Evolutionary conservation across 495 filamentous ascomycete genomes (phyloP), one percentile per base, ranked within the genome.

Genomic region (Pyronema domesticum): DNA sequence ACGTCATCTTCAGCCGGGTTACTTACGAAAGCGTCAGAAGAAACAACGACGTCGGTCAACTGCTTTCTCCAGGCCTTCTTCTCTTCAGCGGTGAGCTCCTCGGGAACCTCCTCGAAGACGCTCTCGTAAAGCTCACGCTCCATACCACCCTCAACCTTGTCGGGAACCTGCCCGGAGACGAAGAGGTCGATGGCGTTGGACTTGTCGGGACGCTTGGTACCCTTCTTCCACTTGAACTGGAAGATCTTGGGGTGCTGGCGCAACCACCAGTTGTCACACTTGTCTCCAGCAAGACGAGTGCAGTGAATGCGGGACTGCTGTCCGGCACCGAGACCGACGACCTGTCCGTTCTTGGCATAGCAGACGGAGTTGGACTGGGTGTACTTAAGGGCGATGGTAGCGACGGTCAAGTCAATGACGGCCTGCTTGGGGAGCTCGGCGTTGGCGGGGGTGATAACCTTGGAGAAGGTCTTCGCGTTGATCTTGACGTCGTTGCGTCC

Each of bases 241-340:
- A 95, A 74, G 6, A 88, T 80, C 37, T 85, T 83, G 50, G 86
- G 81, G 72, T 94, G 83, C 77, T 95, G 95, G 61, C 91, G 82
- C 72, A 96, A 81, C 91, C 91, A 98, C 91, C 91, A 98, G 74
- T 89, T 94, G 70, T 98, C 91, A 47, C 88, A 86, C 74, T 98
- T 98, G 72, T 95, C 91, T 58, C 93, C 91, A n/a, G 91, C 91
- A 42, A 98, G 77, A 57, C 91, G 82, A 23, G 91, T 98, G 76
- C 93, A 96, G 76, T 96, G 93, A 61, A 98, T 98, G 60, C 91
- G 81, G 57, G 84, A 89, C 72, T 98, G 91, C 70, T 98, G 91
- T 50, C 91, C 91, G 50, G 91, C 91, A 58, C 93, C 91, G 44
- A 98, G 77, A 48, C 91, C 91, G 59, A 98, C 79, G 68, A 95